phyloP scores from a whole-genome alignment of 2,329 filamentous ascomycete genomes.

The Thelonectria discophora region DNA sequence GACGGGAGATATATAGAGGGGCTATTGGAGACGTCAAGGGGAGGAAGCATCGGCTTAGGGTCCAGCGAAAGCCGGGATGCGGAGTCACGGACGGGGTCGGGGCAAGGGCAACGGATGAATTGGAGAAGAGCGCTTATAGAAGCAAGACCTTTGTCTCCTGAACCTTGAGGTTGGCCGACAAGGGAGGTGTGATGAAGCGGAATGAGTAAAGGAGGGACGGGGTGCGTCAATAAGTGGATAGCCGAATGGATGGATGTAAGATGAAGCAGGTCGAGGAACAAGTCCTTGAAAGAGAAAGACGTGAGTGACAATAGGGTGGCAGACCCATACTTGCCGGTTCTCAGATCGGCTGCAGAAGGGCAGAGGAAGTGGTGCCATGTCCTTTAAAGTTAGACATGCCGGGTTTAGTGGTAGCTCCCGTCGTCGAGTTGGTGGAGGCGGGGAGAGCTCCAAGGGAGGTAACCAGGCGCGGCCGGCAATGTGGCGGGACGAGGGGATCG shows the following conservation, averaged over 20 bases:
- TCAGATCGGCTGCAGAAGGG: conserved; percentile 18
- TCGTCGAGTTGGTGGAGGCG: conserved; percentile 3
- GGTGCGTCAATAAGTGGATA: conserved; percentile 14
- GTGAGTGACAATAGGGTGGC: not conserved
- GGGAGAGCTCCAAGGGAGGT: conserved; percentile 3
- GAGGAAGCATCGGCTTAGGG: conserved; percentile 11
- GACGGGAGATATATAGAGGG: conserved; percentile 20
- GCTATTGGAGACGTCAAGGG: conserved; percentile 10
- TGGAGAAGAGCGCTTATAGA: conserved; percentile 23
- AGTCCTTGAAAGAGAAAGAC: conserved; percentile 8
- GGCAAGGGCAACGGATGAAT: conserved; percentile 24
- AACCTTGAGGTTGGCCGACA: conserved; percentile 13
- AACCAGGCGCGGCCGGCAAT: conserved; percentile 6
- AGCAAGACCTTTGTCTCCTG: conserved; percentile 18
- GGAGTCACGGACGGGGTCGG: conserved; percentile 19
- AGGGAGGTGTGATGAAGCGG: conserved; percentile 3
- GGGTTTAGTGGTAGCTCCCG: conserved; percentile 9
- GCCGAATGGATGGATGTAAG: conserved; percentile 29
- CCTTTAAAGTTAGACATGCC: not conserved
- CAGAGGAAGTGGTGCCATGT: conserved; percentile 19
- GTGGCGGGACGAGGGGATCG: conserved; percentile 19
- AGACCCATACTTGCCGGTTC: conserved; percentile 8
- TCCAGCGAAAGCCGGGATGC: conserved; percentile 18
- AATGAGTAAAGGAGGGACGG: conserved; percentile 5
- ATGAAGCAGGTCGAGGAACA: conserved; percentile 24